Evolutionary conservation across 2,329 filamentous ascomycete genomes (phyloP), one percentile per base, ranked within the genome.

Genomic region (Cercospora zeae-maydis): DNA sequence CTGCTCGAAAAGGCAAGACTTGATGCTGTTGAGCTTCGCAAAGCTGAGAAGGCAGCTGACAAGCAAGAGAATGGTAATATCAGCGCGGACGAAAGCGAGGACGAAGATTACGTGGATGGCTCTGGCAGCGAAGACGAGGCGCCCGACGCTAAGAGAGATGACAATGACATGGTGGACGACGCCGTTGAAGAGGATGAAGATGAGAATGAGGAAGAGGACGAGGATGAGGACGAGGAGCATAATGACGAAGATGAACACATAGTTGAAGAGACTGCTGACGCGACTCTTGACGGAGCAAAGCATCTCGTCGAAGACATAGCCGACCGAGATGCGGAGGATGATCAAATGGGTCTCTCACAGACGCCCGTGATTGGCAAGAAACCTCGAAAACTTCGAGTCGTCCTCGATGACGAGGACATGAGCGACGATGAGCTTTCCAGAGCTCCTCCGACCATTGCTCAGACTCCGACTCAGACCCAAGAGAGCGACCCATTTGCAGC

Each of bases 1-100:
- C 84, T 98, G 64, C 85, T 98, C 27, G 89, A 93, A 53, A 92
- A 88, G 71, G 93, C 93, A 19, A 84, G 92, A 62, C 83, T 87
- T 65, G 91, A 98, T 73, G 93, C 88, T 1, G 85, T 90, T 49
- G 87, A 89, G 68, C 87, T 98, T 55, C 89, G 88, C 76, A 86
- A 89, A 70, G 82, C 86, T 54, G 95, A 99, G 77, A 87, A 87
- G 66, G 88, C 85, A 30, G 87, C 86, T 49, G 86, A 86, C 0
- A 93, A 90, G 78, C 86, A 87, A 72, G 83, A 86, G 59, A 76
- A 75, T 7, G 81, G 81, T 42, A 63, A 58, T 30, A 82, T 78
- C 30, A 82, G 82, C 55, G 82, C 83, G 52, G 84, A 84, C 63
- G 83, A 84, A 59, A 82, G 83, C 59, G 83, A 86, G 53, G 84